Evolutionary conservation across 345 rosid genomes (phyloP), one percentile per base, ranked within the genome.

Genomic region (Conringia planisiliqua): DNA sequence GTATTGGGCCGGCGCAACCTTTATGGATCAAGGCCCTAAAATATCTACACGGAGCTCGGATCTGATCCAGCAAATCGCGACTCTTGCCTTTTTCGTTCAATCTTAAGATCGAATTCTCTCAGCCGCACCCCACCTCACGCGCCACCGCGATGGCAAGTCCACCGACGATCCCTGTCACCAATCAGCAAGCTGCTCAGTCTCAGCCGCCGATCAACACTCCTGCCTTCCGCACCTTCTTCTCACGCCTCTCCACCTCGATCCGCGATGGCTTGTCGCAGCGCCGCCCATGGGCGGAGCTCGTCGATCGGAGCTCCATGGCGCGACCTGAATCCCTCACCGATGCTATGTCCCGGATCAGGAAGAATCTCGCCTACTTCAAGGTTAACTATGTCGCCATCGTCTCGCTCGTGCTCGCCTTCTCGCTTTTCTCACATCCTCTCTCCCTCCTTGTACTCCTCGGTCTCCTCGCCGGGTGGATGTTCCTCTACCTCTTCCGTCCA

Each of bases 211-310:
- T 86, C 62, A 87, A 89, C 70, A 88, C 93, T 1, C 90, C 89
- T 0, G 97, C 96, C 2, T 72, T 92, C 79, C 93, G 93, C 14
- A 59, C 82, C 13, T 89, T 89, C 87, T 44, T 88, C 81, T 82
- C 93, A 4, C 93, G 92, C 22, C 81, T 92, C 75, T 71, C 90
- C 32, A 71, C 89, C 51, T 89, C 91, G 57, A 75, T 85, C 89
- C 91, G 96, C 22, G 84, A 76, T 0, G 88, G 89, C 52, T 73
- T 91, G 72, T 89, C 97, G 6, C 91, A 84, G 70, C 88, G 97
- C 61, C 97, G 93, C 8, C 96, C 96, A 0, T 89, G 96, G 96
- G 60, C 61, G 38, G 97, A 91, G 55, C 87, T 91, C 35, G 50
- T 87, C 22, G 96, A 91, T 78, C 85, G 96, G 5, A 50, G 82